A percentile compares a stretch with the other conserved stretches of the same genome.
Evolutionary conservation across 257 asterid genomes (phyloP).

Genomic region (Cinchona pubescens): DNA sequence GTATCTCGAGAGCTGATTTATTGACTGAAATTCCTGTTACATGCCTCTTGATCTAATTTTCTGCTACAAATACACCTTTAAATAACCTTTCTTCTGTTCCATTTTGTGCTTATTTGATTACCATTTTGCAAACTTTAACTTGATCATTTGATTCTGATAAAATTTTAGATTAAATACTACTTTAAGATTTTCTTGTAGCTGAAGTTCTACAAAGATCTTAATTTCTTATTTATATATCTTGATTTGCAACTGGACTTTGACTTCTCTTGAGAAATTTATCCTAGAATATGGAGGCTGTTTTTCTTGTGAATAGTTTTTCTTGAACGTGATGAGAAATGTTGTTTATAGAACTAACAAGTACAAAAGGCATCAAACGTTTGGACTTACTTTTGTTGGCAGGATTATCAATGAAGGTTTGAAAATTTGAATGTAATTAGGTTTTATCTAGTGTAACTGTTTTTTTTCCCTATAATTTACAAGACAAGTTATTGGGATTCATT

Average conservation of each 20-base stretch:
- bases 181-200: neutral
- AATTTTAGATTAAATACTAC: neutral
- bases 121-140: neutral
- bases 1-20: too few relatives aligned
- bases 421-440: neutral
- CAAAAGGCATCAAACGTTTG: neutral
- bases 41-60: too few relatives aligned
- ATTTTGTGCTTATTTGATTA: neutral
- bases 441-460: too few relatives aligned
- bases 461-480: slow-evolving; percentile 43
- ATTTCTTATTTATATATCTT: neutral
- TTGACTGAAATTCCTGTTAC: too few relatives aligned
- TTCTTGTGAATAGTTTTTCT: neutral
- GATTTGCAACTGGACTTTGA: neutral
- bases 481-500: slow-evolving; percentile 47
- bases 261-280: neutral
- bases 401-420: neutral
- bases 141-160: neutral
- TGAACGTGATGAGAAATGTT: neutral
- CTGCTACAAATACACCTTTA: too few relatives aligned
- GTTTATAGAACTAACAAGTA: neutral
- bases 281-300: neutral
- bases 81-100: too few relatives aligned
- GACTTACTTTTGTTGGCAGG: neutral
- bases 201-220: neutral